phyloP scores from a whole-genome alignment of 805 yeast species.

The Priceomyces carsonii region DNA sequence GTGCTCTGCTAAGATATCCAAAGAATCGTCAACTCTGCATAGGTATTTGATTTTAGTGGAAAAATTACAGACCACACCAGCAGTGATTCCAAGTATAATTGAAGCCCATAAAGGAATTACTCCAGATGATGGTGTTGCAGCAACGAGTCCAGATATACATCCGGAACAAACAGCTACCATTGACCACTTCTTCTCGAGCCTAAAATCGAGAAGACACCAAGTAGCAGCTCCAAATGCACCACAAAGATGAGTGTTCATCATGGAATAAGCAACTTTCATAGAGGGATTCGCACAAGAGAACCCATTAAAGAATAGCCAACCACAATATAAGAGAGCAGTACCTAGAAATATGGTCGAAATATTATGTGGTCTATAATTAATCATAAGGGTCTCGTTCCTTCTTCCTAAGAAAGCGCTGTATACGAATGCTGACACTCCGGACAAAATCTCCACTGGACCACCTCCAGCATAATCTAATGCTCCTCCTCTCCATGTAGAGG shows the following conservation, averaged over 20 bases:
- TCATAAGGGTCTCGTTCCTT: conserved; percentile 71
- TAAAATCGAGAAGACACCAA: conserved; percentile 88
- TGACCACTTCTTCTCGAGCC: conserved; percentile 88
- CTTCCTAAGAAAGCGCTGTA: conserved; percentile 79
- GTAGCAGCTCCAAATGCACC: conserved; percentile 90
- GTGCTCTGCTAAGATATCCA: conserved; percentile 98
- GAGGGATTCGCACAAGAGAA: conserved; percentile 84
- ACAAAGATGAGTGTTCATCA: conserved; percentile 86
- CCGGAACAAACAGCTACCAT: conserved; percentile 96
- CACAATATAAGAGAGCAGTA: conserved; percentile 84
- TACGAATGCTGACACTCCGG: conserved; percentile 90
- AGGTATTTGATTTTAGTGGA: conserved; percentile 84
- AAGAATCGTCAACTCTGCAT: conserved; percentile 82
- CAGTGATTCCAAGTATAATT: conserved; percentile 73
- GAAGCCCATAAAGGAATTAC: conserved; percentile 91
- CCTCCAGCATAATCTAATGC: conserved; percentile 98
- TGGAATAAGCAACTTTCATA: conserved; percentile 81
- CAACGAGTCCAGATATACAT: conserved; percentile 91
- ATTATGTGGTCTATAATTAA: conserved; percentile 93
- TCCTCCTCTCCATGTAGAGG: conserved; percentile 71
- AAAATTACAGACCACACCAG: conserved; percentile 86
- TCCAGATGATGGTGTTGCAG: conserved; percentile 96
- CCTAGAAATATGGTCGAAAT: conserved; percentile 90
- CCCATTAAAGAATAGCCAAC: conserved; percentile 96
- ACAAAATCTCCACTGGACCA: conserved; percentile 91